phyloP scores from a whole-genome alignment of 305 asterid genomes.

The Nicotiana rustica region DNA sequence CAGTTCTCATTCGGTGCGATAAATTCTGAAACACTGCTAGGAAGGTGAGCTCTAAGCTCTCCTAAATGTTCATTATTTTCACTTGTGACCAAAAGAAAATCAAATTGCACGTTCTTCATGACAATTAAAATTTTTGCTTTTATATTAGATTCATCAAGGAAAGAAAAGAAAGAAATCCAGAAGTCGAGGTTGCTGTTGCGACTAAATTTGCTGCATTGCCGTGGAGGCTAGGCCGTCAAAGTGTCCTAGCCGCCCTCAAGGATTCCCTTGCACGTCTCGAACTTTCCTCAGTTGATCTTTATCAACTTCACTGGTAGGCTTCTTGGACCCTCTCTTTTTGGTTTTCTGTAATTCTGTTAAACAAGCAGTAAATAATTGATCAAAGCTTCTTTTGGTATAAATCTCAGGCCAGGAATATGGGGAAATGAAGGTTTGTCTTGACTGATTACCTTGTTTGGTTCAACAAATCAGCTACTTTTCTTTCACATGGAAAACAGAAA shows the following conservation, averaged over 20 bases:
- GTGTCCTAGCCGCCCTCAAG: conserved; percentile 80
- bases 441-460: conserved; percentile 35
- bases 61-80: conserved; percentile 15
- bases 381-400: conserved; percentile 18
- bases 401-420: conserved; percentile 97
- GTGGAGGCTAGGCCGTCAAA: conserved; percentile 92
- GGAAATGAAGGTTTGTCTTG: conserved; percentile 86
- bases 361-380: conserved; percentile 25
- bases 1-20: conserved; percentile 90
- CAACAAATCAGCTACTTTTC: conserved; percentile 8
- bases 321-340: conserved; percentile 16
- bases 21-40: conserved; percentile 88
- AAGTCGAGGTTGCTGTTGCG: conserved; percentile 72
- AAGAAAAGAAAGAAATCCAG: conserved; percentile 71
- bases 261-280: conserved; percentile 77
- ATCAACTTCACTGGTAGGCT: conserved; percentile 89
- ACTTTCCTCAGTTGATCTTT: conserved; percentile 79
- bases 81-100: background rate
- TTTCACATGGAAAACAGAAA: background rate
- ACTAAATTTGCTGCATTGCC: conserved; percentile 94
- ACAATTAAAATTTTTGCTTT: background rate
- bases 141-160: conserved; percentile 79
- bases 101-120: conserved; percentile 14
- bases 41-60: conserved; percentile 61
- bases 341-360: background rate